A percentile compares a stretch with the other conserved stretches of the same genome.
Evolutionary conservation across 257 asterid species (phyloP).

Genomic region (Solanum microdontum): DNA sequence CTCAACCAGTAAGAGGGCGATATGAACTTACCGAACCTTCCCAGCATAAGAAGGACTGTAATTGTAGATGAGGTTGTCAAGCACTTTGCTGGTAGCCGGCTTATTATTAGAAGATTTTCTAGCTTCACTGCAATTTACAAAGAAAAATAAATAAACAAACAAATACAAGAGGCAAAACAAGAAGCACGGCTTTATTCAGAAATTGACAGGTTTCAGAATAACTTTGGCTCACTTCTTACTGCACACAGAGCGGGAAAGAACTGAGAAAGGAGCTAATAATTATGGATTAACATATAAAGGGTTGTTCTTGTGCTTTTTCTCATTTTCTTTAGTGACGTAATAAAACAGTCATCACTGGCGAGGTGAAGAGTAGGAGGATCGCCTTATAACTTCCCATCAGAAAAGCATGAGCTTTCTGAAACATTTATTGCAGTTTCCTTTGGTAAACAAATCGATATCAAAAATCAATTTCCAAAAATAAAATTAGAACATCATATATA

Average conservation of each 20-base stretch:
- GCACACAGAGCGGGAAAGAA: not conserved
- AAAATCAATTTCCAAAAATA: not conserved
- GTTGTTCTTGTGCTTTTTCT: not conserved
- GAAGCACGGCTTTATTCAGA: not conserved
- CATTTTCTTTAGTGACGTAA: not conserved
- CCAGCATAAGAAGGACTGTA: constrained; percentile 84
- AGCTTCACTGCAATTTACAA: constrained; percentile 56
- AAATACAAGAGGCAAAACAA: not conserved
- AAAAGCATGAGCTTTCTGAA: not conserved
- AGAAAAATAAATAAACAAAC: not conserved
- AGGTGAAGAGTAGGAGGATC: not conserved
- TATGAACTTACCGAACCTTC: constrained; percentile 60
- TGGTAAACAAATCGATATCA: not conserved
- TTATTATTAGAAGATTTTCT: constrained; percentile 74
- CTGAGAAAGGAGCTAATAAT: not conserved
- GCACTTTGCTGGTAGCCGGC: constrained; percentile 49
- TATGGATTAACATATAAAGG: not conserved
- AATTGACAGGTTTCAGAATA: not conserved
- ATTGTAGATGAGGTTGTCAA: constrained; percentile 80
- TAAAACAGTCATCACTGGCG: not conserved
- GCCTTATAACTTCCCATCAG: not conserved
- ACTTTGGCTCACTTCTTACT: not conserved
- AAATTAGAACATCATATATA: not conserved
- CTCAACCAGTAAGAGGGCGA: not conserved
- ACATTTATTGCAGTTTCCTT: not conserved